Percentiles rank a stretch among this genome's conserved stretches.
Conservation (phyloP, 345 rosid genomes). For the Nasturtium officinale region DNA sequence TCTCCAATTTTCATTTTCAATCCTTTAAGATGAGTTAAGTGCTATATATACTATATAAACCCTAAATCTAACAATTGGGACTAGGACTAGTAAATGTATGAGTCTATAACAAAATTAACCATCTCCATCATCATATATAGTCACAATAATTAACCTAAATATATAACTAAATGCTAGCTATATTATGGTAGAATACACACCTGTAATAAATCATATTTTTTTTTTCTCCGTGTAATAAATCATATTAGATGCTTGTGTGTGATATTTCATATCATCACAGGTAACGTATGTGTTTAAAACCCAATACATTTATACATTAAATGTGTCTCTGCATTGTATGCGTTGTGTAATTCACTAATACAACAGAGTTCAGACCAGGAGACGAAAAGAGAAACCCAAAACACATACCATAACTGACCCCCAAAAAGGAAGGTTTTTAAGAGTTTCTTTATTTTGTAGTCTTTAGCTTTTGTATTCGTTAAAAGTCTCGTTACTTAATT, state of each 20-base stretch:
- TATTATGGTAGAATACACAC: not conserved
- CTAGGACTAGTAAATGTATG: not conserved
- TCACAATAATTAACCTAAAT: not conserved
- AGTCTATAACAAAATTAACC: conserved; percentile 4
- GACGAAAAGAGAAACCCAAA: conserved; percentile 32
- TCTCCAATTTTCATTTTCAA: not conserved
- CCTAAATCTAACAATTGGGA: conserved; percentile 15
- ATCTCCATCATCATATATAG: not conserved
- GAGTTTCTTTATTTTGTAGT: not conserved
- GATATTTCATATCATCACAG: not conserved
- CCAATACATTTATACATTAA: conserved; percentile 3
- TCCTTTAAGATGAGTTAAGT: not conserved
- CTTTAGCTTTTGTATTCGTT: conserved; percentile 16
- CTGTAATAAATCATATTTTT: conserved; percentile 5
- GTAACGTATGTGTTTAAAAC: conserved; percentile 22
- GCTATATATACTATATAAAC: conserved; percentile 8
- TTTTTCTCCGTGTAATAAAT: conserved; percentile 4
- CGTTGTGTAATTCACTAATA: not conserved
- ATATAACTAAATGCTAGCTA: not conserved
- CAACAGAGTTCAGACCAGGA: conserved; percentile 31
- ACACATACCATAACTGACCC: conserved; percentile 27
- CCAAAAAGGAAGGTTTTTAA: not conserved
- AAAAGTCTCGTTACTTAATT: not conserved
- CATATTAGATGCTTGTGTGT: not conserved
- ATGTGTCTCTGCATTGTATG: conserved; percentile 20